Percentiles rank a stretch among this genome's conserved stretches.
Conservation (phyloP, 768 basidiomycete species). For the Clavulina sp. region DNA sequence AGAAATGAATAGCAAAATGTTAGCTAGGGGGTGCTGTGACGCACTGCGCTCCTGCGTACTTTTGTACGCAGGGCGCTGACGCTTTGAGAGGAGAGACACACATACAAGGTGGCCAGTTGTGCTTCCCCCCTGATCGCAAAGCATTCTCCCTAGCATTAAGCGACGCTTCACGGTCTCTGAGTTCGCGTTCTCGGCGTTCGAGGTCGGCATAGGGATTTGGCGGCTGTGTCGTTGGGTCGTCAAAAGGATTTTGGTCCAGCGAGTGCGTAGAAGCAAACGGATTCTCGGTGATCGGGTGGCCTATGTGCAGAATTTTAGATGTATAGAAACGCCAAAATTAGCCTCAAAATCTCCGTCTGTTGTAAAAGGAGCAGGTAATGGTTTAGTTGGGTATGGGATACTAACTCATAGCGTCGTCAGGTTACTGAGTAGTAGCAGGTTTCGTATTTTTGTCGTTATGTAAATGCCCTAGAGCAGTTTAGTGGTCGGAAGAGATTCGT, state of each 20-base stretch:
- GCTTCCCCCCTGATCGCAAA: conserved; percentile 57
- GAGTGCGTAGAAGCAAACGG: conserved; percentile 76
- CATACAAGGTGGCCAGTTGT: conserved; percentile 89
- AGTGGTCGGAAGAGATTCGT: no score
- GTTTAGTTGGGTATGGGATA: no score
- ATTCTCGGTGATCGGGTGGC: conserved; percentile 29
- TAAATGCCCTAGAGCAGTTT: no score
- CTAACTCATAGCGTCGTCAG: no score
- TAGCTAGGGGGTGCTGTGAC: conserved; percentile 5
- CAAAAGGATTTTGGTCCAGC: conserved; percentile 78
- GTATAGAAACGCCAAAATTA: no score
- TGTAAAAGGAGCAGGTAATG: no score
- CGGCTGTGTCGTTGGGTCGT: conserved; percentile 42
- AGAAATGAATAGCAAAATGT: neutral
- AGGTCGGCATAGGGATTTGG: conserved; percentile 36
- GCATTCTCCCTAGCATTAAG: conserved; percentile 28
- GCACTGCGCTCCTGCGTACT: neutral
- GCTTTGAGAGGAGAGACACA: no score
- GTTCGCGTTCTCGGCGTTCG: conserved; percentile 59
- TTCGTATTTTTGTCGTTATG: no score
- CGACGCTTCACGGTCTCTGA: conserved; percentile 41
- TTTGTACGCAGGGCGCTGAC: no score
- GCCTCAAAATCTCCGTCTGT: no score
- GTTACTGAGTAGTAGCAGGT: no score
- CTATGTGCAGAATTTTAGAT: conserved; percentile 5